Base-by-base conservation (phyloP, 352 stramenopile species). In the Pythium folliculosum region DNA sequence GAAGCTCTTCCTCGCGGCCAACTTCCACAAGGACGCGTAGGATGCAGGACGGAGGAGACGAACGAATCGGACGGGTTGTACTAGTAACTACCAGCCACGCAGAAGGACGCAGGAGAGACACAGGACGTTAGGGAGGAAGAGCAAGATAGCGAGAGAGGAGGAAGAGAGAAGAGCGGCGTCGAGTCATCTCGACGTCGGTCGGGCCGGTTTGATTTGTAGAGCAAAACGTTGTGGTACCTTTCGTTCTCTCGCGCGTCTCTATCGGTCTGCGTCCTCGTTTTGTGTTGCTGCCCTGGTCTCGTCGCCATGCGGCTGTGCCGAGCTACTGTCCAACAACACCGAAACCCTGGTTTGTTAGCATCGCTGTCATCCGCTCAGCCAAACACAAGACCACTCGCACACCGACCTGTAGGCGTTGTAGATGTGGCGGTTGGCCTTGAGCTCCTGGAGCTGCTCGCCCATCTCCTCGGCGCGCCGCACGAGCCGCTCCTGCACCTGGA, bases 1-100 rank as follows among this genome's bases (percentile, higher is more conserved):
- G 75, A 97, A 97, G 76, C 82, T 97, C 23, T 97, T 96, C 70
- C 69, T 97, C 60, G 88, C 90, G 50, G 79, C 86, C 63, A 92
- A 92, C 73, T 88, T 97, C 72, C 90, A 97, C 78, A 79, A 95
- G 78, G 78, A 86, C 55, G 73, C 85, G 75, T 91, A 83, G 74
- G 21, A n/a, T n/a, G n/a, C n/a, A n/a, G n/a, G n/a, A n/a, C n/a
- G n/a, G n/a, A 21, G 19, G 9, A 12, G 35, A 12, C 35, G 12
- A 6, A 40, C 35, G 25, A 21, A 35, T 17, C 27, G n/a, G 27
- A 27, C 12, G 27, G n/a, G 27, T 51, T 65, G 53, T 65, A 71
- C 65, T 50, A 71, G 57, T 69, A 63, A 69, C 52, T 49, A 69
- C 23, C 22, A 44, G 16, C 21, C 7, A 21, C 35, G 57, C 13